phyloP scores from a whole-genome alignment of 1,284 basidiomycete species.

The Lignosus rhinocerotis region DNA sequence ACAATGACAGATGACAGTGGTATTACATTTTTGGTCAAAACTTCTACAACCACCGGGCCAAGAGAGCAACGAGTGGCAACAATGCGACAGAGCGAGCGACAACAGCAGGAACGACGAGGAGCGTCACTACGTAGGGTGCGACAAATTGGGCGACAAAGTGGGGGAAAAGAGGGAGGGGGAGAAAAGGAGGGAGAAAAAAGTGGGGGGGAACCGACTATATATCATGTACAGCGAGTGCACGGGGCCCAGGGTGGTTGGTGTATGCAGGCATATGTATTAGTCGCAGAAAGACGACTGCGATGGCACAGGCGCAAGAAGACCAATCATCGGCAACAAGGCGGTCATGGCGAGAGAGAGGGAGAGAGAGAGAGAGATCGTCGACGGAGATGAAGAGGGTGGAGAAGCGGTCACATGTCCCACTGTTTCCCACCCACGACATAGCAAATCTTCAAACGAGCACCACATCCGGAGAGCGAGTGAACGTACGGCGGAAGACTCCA shows the following conservation, averaged over 20 bases:
- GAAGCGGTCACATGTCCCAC: background rate
- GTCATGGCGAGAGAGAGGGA: background rate
- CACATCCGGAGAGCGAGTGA: background rate
- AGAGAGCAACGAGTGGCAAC: background rate
- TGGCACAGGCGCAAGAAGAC: background rate
- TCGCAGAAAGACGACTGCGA: background rate
- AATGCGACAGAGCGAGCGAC: background rate
- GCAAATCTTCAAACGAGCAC: background rate
- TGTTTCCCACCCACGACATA: background rate
- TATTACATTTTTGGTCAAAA: background rate
- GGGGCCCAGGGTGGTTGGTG: too few relatives aligned
- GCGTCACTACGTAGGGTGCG: background rate
- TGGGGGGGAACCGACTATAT: too few relatives aligned
- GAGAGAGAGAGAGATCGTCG: background rate
- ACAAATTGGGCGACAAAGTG: too few relatives aligned
- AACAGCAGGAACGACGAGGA: background rate
- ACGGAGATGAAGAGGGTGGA: background rate
- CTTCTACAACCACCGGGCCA: background rate
- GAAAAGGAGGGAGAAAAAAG: too few relatives aligned
- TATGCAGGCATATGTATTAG: background rate
- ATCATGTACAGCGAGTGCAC: too few relatives aligned
- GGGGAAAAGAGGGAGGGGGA: too few relatives aligned
- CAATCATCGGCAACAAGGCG: background rate
- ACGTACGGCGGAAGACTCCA: background rate
- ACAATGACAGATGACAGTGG: background rate